Evolutionary conservation across 257 asterid genomes (phyloP), one percentile per base, ranked within the genome.

Genomic region (Capsicum baccatum): DNA sequence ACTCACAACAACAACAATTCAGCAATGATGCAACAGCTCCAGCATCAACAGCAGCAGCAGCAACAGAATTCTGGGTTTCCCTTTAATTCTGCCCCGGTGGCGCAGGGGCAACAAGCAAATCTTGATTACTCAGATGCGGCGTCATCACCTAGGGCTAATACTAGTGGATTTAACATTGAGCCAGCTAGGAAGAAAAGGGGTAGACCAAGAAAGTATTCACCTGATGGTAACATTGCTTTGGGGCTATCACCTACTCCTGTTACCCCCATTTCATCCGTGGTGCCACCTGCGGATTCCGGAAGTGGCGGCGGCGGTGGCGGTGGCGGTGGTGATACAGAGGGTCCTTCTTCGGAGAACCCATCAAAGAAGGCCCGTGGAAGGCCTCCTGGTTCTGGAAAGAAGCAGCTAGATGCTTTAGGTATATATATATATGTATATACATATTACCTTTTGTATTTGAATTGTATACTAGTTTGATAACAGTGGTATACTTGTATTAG

Each of bases 151-250:
- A 86, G 91, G 69, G 86, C 87, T 35, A 39, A 4, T 39, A 85
- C 87, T 12, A 26, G 1, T 26, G 89, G 92, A 87, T 90, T 85
- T 81, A 85, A 60, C 89, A 78, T 86, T 37, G 96, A 91, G n/a
- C 76, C 84, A 12, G 85, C 91, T 56, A 91, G 87, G 79, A 92
- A 92, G 88, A 92, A 92, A 79, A 90, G 96, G 88, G 96, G 96
- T 17, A 88, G 96, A 35, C 96, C 96, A 4, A 91, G 96, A 81
- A 92, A 92, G 84, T 91, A 92, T 87, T 89, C 94, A 3, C 95
- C 94, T 2, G 94, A 91, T 69, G 90, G 88, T 88, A 87, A 92
- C 90, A 92, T 92, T 84, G 96, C 94, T 3, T 88, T 95, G 3
- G 95, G 94, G 5, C 92, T 95, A 26, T 91, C 98, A 3, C 92